Base-by-base conservation (phyloP, 495 filamentous ascomycete genomes). In the Penicillium angulare region DNA sequence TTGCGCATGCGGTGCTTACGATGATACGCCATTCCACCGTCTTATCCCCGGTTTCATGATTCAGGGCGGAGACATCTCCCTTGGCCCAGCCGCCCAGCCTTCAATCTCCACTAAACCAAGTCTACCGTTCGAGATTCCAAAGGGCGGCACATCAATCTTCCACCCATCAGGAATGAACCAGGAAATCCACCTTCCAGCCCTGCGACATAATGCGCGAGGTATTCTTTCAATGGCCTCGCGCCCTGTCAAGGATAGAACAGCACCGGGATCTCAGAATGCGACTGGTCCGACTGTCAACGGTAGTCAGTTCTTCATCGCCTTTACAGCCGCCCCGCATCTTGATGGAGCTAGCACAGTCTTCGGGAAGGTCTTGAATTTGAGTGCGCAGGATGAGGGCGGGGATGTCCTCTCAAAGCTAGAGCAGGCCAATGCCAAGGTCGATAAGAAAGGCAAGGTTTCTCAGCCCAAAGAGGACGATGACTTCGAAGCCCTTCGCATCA, bases 271-370 rank as follows among this genome's bases (percentile, higher is more conserved):
- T 18, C 74, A 74, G 36, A 64, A 68, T 35, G 71, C 74, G 23
- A 70, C 66, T 9, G 83, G 84, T 0, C 77, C 87, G 2, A 79
- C 79, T 7, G 92, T 92, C 36, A 98, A 98, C 67, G 92, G 90
- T 13, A 91, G 87, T 53, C 93, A 98, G 72, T 98, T 97, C 66
- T 98, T 96, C 67, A 79, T 98, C 42, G 80, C 85, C 6, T 91
- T 92, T 67, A 90, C 86, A 39, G 79, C 87, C 21, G 89, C 90
- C 35, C 85, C 90, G 47, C 93, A 98, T 81, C 73, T 98, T 26
- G 95, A 97, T 71, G 95, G 93, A 5, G 81, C 89, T 52, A 98
- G 92, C 65, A 95, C 90, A 1, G 88, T 95, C 3, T 97, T 98
- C 72, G 93, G 93, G 21, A 87, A 88, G 68, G 81, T 97, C 39